Evolutionary conservation across 2,329 filamentous ascomycete species (phyloP).

Genomic region (Coniochaeta pulveracea): DNA sequence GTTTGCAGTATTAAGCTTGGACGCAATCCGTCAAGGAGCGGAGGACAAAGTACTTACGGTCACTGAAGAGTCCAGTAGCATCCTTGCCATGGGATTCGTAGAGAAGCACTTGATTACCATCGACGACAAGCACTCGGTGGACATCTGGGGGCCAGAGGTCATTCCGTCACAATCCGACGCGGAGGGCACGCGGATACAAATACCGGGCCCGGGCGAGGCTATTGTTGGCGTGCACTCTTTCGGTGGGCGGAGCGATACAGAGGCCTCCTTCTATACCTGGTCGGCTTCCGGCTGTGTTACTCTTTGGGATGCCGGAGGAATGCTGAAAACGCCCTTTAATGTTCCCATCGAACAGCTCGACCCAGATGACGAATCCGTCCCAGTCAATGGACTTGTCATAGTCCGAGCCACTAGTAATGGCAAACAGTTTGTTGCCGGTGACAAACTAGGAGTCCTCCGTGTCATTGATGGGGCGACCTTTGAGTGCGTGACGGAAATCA

Average conservation of each 20-base stretch:
- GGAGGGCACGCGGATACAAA: conserved; percentile 35
- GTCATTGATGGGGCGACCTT: conserved; percentile 54
- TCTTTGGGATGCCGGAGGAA: conserved; percentile 72
- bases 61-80: conserved; percentile 27
- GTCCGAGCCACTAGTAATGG: conserved; percentile 49
- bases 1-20: conserved; percentile 41
- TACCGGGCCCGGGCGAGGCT: conserved; percentile 51
- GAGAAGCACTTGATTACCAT: conserved; percentile 60
- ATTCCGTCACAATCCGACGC: conserved; percentile 26
- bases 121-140: conserved; percentile 64
- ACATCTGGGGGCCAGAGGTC: conserved; percentile 45
- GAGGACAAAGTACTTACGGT: conserved; percentile 26
- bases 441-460: conserved; percentile 73
- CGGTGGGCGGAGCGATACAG: conserved; percentile 42
- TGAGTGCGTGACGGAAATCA: conserved; percentile 56
- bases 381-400: conserved; percentile 47
- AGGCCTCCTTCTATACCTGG: conserved; percentile 80
- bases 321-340: conserved; percentile 49
- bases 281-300: conserved; percentile 69
- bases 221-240: conserved; percentile 66
- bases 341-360: conserved; percentile 57
- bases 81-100: conserved; percentile 60
- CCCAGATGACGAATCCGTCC: conserved; percentile 36
- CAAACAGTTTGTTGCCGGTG: conserved; percentile 66
- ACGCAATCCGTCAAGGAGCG: conserved; percentile 31